Percentiles rank a stretch among this genome's conserved stretches.
These are phyloP conservation scores for Tetrapisispora arboricola DNA, from an alignment of 805 yeast genomes.

Conservation along the genomic window DNA sequence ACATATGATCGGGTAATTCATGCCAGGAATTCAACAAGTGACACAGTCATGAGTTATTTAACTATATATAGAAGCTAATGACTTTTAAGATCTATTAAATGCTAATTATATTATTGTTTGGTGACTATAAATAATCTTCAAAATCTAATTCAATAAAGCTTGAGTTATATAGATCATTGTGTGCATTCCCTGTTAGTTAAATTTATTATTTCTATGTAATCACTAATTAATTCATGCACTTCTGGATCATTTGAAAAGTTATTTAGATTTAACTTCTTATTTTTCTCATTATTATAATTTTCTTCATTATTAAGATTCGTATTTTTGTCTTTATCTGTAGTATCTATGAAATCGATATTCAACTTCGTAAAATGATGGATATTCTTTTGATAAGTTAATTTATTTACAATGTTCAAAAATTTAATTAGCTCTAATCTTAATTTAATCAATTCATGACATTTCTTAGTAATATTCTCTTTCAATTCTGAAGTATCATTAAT, in stretches of 20 bases:
- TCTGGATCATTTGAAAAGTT: not conserved
- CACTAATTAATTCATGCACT: conserved; percentile 2
- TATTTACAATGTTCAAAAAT: conserved; percentile 2
- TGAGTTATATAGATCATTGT: not conserved
- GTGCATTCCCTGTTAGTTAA: not conserved
- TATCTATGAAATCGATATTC: not conserved
- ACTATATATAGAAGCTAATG: too few relatives aligned
- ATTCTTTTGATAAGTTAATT: conserved; percentile 4
- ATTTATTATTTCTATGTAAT: conserved; percentile 1
- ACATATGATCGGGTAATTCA: too few relatives aligned
- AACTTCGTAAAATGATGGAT: conserved; percentile 1
- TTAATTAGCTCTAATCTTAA: conserved; percentile 1
- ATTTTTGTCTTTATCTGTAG: not conserved
- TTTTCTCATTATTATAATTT: too few relatives aligned
- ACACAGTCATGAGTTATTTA: too few relatives aligned
- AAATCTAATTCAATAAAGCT: too few relatives aligned
- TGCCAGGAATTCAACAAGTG: too few relatives aligned
- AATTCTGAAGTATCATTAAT: too few relatives aligned
- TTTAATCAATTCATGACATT: not conserved
- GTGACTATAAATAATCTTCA: too few relatives aligned
- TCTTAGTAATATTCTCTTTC: not conserved
- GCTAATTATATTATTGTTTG: not conserved
- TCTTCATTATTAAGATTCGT: not conserved
- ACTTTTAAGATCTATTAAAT: too few relatives aligned
- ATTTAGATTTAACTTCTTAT: not conserved